Evolutionary conservation across 2,329 filamentous ascomycete genomes (phyloP).

Genomic region (Zasmidium cellare): DNA sequence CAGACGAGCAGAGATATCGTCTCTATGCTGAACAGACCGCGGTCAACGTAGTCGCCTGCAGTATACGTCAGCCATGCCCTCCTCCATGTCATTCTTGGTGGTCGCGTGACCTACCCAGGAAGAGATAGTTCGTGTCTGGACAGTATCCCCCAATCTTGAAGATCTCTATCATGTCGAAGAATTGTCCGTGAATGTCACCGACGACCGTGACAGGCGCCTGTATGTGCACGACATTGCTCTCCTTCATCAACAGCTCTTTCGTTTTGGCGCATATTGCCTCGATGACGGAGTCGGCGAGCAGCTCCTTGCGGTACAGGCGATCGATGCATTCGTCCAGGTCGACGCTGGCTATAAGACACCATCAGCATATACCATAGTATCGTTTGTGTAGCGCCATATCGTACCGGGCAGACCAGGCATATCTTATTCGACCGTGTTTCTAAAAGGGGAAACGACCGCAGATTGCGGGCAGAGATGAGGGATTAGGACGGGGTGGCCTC

Average conservation of each 20-base stretch:
- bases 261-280: conserved; percentile 99
- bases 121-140: conserved; percentile 97
- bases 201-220: conserved; percentile 94
- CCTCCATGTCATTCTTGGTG: background rate
- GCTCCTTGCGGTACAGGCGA: conserved; percentile 93
- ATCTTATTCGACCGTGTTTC: conserved; percentile 11
- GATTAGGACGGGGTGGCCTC: conserved; percentile 19
- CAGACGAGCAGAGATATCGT: conserved; percentile 97
- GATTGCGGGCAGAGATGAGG: conserved; percentile 7
- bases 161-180: conserved; percentile 98
- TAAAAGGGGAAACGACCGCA: conserved; percentile 9
- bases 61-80: conserved; percentile 2
- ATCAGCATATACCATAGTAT: conserved; percentile 14
- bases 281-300: conserved; percentile 95
- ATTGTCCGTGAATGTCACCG: conserved; percentile 97
- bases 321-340: conserved; percentile 98
- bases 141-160: conserved; percentile 98
- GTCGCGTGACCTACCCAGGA: conserved; percentile 67
- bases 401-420: conserved; percentile 55
- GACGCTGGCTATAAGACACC: conserved; percentile 69
- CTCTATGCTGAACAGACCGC: conserved; percentile 97
- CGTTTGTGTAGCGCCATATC: conserved; percentile 16
- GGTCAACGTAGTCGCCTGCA: conserved; percentile 73
- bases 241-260: conserved; percentile 97
- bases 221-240: conserved; percentile 99